Conservation (phyloP, 2,329 filamentous ascomycete species). For the Helminthosporium solani region DNA sequence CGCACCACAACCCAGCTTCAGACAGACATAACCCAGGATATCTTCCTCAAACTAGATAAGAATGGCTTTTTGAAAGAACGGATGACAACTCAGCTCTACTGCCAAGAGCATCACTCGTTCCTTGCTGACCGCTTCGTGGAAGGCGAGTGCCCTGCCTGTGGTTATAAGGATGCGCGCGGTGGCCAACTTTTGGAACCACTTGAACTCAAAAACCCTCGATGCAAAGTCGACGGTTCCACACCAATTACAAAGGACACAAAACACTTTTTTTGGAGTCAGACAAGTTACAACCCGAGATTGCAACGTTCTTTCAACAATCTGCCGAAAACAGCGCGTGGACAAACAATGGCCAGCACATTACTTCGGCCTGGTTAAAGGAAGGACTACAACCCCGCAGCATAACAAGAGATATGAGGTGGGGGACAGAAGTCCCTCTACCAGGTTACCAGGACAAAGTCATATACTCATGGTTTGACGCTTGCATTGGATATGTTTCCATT, state of each 20-base stretch:
- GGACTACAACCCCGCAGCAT: constrained; percentile 80
- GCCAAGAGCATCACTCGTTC: constrained; percentile 56
- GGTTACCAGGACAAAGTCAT: constrained; percentile 69
- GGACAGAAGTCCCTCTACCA: constrained; percentile 56
- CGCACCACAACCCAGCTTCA: constrained; percentile 81
- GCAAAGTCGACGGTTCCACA: constrained; percentile 78
- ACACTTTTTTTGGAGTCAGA: constrained; percentile 80
- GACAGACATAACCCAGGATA: constrained; percentile 82
- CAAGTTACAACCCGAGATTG: constrained; percentile 68
- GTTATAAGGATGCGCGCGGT: constrained; percentile 47
- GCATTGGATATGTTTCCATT: constrained; percentile 85
- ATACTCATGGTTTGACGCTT: constrained; percentile 85
- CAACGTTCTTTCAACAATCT: constrained; percentile 69
- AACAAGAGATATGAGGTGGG: constrained; percentile 61
- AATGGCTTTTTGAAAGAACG: constrained; percentile 82
- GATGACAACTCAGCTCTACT: constrained; percentile 83
- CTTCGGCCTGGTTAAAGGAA: constrained; percentile 74
- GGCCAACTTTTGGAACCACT: constrained; percentile 46
- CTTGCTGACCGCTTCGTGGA: constrained; percentile 63
- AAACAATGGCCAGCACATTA: constrained; percentile 68
- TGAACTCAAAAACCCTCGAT: constrained; percentile 58
- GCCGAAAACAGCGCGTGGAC: constrained; percentile 67
- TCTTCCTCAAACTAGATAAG: constrained; percentile 77
- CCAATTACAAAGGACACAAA: constrained; percentile 76
- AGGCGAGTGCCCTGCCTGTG: constrained; percentile 68